Evolutionary conservation across 176 grass and related monocot species (phyloP), one percentile per base, ranked within the genome.

Genomic region (Triticum aestivum): DNA sequence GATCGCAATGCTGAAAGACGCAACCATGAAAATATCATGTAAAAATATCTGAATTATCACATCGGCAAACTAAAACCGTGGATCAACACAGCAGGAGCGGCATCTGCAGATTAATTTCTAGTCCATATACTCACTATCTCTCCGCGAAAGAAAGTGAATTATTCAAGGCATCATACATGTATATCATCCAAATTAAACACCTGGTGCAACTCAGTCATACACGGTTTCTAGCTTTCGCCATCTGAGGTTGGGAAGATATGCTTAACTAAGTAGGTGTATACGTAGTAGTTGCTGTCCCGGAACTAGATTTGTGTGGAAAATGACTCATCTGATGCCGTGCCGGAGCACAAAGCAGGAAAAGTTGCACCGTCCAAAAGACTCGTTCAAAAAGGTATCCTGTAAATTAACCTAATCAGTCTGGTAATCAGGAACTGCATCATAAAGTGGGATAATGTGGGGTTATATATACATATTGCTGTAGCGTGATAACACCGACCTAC

Each of bases 261-360:
- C 23, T 75, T 51, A 18, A 51, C 24, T 51, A 75, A 75, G 7
- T 17, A 41, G 20, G 75, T 23, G 76, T 27, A 27, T 27, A 27
- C 27, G 27, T 24, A 78, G n/a, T 61, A 39, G 78, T 80, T 45
- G 61, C 5, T 80, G 78, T 80, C 61, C 61, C 5, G 61, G 23
- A 29, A 65, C 78, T 45, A 64, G 42, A 52, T 81, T 14, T 51
- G 63, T 68, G 41, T 75, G 79, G 65, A 81, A 68, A 81, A 68
- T 68, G 79, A 68, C 27, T 69, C 42, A 52, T 68, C 29, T 21
- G 27, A 32, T 81, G 63, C 10, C 26, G 17, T 81, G 79, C 6
- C 49, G 5, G 42, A 68, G 27, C 79, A 69, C 35, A 34, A 52
- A 23, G 21, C 17, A 51, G 39, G 63, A 34, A 81, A 82, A 82